A percentile compares a stretch with the other conserved stretches of the same genome.
These are phyloP conservation scores for Talaromyces liani DNA, from an alignment of 495 filamentous ascomycete genomes.

Conservation along the genomic window DNA sequence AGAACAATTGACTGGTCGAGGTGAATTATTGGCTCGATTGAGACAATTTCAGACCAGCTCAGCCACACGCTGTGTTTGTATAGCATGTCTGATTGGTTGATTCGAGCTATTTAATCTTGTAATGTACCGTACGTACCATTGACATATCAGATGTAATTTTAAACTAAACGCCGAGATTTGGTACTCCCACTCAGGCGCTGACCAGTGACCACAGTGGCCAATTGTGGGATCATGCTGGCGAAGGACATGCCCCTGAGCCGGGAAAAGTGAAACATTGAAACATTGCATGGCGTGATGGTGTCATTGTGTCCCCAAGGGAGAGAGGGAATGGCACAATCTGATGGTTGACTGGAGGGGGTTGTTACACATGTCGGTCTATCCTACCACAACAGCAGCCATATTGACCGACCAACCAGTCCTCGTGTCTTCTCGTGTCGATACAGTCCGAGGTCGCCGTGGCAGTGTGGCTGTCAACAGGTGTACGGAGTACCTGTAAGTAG, in stretches of 20 bases:
- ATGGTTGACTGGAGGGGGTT: too few species aligned
- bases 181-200: too few species aligned
- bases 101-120: background rate
- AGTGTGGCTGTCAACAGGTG: background rate
- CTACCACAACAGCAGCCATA: background rate
- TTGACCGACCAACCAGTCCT: background rate
- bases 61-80: background rate
- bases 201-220: background rate
- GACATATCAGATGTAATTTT: background rate
- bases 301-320: background rate
- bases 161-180: background rate
- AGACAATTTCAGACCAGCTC: background rate
- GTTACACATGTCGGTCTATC: too few species aligned
- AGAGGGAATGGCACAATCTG: too few species aligned
- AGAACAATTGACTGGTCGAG: background rate
- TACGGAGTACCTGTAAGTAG: too few species aligned
- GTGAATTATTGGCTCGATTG: background rate
- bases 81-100: background rate
- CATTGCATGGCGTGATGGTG: background rate
- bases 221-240: background rate
- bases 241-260: background rate
- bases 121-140: background rate
- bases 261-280: background rate
- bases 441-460: background rate
- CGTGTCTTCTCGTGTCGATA: background rate